Evolutionary conservation across 305 asterid species (phyloP).

Genomic region (Andrographis paniculata): DNA sequence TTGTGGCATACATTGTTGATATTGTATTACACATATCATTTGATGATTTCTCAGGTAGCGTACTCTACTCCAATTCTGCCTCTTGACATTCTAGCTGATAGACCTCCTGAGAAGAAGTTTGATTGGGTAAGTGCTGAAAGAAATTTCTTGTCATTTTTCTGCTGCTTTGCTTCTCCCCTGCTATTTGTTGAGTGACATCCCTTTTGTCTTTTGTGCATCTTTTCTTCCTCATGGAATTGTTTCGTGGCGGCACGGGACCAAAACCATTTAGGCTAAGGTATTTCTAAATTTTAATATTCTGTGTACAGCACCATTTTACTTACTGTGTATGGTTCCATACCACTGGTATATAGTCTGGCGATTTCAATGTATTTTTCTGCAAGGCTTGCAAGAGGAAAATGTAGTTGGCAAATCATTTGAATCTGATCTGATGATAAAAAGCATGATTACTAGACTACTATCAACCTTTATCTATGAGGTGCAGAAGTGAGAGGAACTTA

Average conservation of each 20-base stretch:
- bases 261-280: conserved; percentile 81
- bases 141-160: conserved; percentile 14
- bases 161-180: conserved; percentile 6
- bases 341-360: too few species aligned
- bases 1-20: conserved; percentile 14
- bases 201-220: not conserved
- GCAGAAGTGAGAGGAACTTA: too few species aligned
- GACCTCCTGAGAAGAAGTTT: conserved; percentile 70
- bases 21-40: not conserved
- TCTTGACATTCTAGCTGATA: conserved; percentile 76
- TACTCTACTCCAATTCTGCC: conserved; percentile 84
- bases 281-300: conserved; percentile 15
- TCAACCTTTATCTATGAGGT: too few species aligned
- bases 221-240: conserved; percentile 27
- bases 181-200: conserved; percentile 18
- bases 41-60: conserved; percentile 50
- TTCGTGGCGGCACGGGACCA: conserved; percentile 28
- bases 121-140: conserved; percentile 57
- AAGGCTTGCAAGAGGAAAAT: too few species aligned
- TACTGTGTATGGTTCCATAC: not conserved
- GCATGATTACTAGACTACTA: too few species aligned
- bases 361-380: too few species aligned
- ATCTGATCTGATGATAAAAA: too few species aligned
- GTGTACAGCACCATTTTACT: not conserved
- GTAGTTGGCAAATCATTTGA: too few species aligned